phyloP scores from a whole-genome alignment of 208 protist species.

The Strigomonas oncopelti region DNA sequence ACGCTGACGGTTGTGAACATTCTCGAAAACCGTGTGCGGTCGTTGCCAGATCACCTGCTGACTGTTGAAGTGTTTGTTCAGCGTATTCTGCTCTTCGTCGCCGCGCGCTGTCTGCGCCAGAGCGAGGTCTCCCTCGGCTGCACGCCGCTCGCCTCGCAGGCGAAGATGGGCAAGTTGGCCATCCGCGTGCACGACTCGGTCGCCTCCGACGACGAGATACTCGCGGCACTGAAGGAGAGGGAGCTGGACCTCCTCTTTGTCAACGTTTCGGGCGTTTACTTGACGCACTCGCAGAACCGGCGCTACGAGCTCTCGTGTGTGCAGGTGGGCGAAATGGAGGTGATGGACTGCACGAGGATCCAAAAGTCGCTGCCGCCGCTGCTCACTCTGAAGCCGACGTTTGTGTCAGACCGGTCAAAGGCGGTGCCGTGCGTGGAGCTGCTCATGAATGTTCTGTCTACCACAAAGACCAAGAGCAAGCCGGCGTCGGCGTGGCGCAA shows the following conservation, averaged over 20 bases:
- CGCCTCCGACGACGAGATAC: neutral
- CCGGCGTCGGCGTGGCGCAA: neutral
- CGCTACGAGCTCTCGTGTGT: conserved; percentile 41
- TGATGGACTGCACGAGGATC: conserved; percentile 57
- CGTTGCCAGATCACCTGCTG: conserved; percentile 26
- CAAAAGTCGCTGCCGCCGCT: conserved; percentile 22
- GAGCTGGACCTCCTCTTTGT: conserved; percentile 65
- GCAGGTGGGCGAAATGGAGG: conserved; percentile 34
- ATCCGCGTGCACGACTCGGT: neutral
- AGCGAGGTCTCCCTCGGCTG: neutral
- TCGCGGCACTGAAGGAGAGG: conserved; percentile 8
- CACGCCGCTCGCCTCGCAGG: neutral
- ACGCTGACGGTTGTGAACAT: conserved; percentile 34
- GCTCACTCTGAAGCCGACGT: conserved; percentile 26
- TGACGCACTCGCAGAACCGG: conserved; percentile 38
- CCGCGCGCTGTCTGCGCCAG: conserved; percentile 10
- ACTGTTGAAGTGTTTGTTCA: conserved; percentile 36
- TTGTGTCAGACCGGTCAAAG: neutral
- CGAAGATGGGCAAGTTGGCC: neutral
- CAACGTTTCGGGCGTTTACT: conserved; percentile 38
- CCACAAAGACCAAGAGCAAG: neutral
- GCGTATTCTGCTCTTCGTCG: conserved; percentile 28
- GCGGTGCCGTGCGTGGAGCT: neutral
- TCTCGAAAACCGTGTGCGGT: conserved; percentile 31
- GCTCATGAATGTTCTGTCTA: neutral